Evolutionary conservation across 768 basidiomycete species (phyloP).

Genomic region (Boletus sp.): DNA sequence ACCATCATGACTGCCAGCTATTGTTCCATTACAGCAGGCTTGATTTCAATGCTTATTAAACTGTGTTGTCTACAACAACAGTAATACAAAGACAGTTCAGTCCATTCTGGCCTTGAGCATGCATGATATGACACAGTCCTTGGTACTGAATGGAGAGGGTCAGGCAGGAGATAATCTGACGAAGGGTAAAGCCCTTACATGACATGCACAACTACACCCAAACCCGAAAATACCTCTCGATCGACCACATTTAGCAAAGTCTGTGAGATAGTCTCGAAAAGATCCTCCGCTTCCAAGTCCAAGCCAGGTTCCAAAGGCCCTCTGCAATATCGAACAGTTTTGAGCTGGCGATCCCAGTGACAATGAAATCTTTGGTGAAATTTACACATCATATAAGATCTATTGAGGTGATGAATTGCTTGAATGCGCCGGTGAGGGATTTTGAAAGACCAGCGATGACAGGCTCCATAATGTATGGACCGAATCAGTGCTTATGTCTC

Average conservation of each 20-base stretch:
- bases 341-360: conserved; percentile 86
- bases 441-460: conserved; percentile 90
- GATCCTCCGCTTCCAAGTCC: conserved; percentile 91
- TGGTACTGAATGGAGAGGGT: conserved; percentile 46
- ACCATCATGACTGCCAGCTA: too few species aligned
- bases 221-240: conserved; percentile 94
- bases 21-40: too few species aligned
- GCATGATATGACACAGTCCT: conserved; percentile 76
- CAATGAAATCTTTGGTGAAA: conserved; percentile 96
- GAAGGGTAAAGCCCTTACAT: conserved; percentile 59
- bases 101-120: conserved; percentile 93
- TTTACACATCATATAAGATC: conserved; percentile 94
- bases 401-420: conserved; percentile 93
- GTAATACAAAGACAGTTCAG: conserved; percentile 36
- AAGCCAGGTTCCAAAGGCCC: conserved; percentile 97
- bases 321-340: conserved; percentile 98
- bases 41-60: too few species aligned
- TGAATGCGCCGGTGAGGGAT: conserved; percentile 65
- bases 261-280: conserved; percentile 98
- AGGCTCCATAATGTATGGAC: conserved; percentile 95
- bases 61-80: conserved; percentile 26
- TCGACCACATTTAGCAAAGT: conserved; percentile 94
- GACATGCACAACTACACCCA: conserved; percentile 94
- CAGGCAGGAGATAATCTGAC: conserved; percentile 7
- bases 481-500: conserved; percentile 96